These are phyloP conservation scores for Psilocybe azurescens DNA, from an alignment of 768 basidiomycete species.

Conservation along the genomic window DNA sequence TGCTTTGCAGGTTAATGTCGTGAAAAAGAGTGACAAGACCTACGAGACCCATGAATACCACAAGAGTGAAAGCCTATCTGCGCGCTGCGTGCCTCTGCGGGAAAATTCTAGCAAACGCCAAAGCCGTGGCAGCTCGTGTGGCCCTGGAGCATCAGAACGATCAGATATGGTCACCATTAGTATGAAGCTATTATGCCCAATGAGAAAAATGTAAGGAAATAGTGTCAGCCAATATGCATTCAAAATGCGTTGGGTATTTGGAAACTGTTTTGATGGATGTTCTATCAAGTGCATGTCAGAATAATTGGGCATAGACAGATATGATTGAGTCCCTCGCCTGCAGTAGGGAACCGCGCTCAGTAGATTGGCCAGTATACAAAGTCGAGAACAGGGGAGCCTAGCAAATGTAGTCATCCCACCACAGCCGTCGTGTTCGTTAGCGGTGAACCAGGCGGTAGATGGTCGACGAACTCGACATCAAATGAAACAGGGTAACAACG, in stretches of 20 bases:
- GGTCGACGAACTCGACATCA: not conserved
- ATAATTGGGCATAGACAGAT: not conserved
- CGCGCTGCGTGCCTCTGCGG: no score
- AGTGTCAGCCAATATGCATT: no score
- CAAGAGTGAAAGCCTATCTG: no score
- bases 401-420: conserved; percentile 5
- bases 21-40: not conserved
- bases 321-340: not conserved
- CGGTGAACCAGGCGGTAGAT: conserved; percentile 6
- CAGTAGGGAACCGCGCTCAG: not conserved
- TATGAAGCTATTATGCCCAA: no score
- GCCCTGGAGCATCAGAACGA: no score
- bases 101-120: no score
- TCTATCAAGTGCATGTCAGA: no score
- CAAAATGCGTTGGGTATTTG: no score
- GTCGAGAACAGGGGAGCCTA: not conserved
- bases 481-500: not conserved
- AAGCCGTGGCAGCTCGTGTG: not conserved
- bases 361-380: not conserved
- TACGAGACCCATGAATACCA: no score
- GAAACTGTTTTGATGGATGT: no score
- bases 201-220: no score
- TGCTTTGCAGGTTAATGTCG: not conserved
- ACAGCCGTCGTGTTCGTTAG: not conserved
- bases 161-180: no score